Percentiles rank a stretch among this genome's conserved stretches.
Evolutionary conservation across 805 yeast genomes (phyloP).

Genomic region (Blastobotrys terrestris): DNA sequence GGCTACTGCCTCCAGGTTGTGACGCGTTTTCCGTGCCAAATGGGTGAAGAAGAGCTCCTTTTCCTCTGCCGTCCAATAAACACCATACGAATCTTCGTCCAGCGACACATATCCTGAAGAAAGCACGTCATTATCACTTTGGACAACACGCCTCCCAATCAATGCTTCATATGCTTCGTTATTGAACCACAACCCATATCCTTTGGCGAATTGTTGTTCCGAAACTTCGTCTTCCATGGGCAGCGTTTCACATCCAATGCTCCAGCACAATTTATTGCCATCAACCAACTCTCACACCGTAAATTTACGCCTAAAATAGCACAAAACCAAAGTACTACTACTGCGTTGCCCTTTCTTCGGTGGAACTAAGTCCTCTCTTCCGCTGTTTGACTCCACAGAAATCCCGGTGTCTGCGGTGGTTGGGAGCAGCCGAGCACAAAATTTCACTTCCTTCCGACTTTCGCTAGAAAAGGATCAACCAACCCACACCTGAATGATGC

Average conservation of each 20-base stretch:
- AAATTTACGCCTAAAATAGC: no score
- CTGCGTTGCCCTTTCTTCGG: no score
- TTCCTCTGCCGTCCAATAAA: constrained; percentile 20
- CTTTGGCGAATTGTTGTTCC: not conserved
- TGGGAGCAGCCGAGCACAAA: not conserved
- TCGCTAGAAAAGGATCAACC: no score
- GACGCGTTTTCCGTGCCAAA: constrained; percentile 22
- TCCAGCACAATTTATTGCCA: no score
- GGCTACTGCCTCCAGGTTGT: constrained; percentile 20
- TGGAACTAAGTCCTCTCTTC: no score
- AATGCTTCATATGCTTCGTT: constrained; percentile 3
- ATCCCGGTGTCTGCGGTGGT: no score
- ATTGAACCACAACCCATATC: constrained; percentile 2
- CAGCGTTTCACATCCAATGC: not conserved
- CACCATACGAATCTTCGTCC: not conserved
- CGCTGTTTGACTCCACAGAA: no score
- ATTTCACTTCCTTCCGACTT: not conserved
- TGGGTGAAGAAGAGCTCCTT: constrained; percentile 20
- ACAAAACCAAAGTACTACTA: no score
- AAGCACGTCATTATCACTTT: not conserved
- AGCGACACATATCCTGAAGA: not conserved
- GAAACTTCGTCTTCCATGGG: not conserved
- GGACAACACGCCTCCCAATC: not conserved
- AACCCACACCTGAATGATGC: not conserved
- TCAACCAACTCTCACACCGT: no score